Percentiles rank a stretch among this genome's conserved stretches.
Evolutionary conservation across 768 basidiomycete species (phyloP).

Genomic region (Megacollybia marginata): DNA sequence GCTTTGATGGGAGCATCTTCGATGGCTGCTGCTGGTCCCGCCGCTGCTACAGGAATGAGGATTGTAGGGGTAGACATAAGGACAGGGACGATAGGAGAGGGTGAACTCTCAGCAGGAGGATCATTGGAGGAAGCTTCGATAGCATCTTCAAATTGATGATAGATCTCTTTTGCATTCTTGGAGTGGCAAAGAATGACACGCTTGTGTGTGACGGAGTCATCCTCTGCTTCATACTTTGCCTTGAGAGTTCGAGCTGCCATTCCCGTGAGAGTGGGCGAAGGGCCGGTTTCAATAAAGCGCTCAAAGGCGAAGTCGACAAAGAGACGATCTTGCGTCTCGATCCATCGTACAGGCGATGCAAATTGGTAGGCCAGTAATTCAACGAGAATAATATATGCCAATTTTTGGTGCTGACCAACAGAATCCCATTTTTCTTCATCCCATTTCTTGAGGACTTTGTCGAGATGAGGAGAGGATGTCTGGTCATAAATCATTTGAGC

Average conservation of each 20-base stretch:
- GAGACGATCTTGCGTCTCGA: conserved; percentile 94
- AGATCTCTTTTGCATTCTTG: conserved; percentile 95
- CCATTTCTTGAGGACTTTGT: conserved; percentile 93
- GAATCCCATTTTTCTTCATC: conserved; percentile 85
- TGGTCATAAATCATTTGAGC: conserved; percentile 95
- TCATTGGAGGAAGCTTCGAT: conserved; percentile 33
- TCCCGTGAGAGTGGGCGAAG: conserved; percentile 91
- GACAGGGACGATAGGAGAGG: conserved; percentile 31
- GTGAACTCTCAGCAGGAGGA: conserved; percentile 24
- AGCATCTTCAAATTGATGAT: conserved; percentile 96
- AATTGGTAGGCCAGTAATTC: conserved; percentile 98
- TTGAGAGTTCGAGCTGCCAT: conserved; percentile 90
- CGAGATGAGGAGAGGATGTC: conserved; percentile 90
- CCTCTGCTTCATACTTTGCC: conserved; percentile 87
- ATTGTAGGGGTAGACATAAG: conserved; percentile 33
- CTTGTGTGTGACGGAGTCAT: conserved; percentile 74
- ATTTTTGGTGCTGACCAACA: conserved; percentile 77
- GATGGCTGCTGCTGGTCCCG: conserved; percentile 63
- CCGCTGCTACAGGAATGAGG: conserved; percentile 37
- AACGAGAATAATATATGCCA: conserved; percentile 94
- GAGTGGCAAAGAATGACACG: conserved; percentile 87
- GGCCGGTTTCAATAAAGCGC: conserved; percentile 91
- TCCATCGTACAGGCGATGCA: conserved; percentile 98
- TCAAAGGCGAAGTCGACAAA: conserved; percentile 86
- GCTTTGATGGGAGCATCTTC: conserved; percentile 92